phyloP scores from a whole-genome alignment of 805 yeast genomes.

The Saturnispora gosingensis region DNA sequence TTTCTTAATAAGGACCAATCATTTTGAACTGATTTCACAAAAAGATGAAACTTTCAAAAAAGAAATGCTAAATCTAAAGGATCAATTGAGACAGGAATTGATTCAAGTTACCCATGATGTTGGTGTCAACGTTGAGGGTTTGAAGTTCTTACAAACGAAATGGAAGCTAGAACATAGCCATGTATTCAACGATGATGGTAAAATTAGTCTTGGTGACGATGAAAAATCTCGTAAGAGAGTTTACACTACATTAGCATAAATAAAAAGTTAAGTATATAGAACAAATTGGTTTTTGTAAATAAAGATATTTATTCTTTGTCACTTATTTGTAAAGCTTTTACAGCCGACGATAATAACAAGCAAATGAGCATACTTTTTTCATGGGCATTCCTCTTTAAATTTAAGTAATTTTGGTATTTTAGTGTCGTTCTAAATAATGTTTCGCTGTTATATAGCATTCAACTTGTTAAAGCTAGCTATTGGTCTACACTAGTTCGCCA shows the following conservation, averaged over 20 bases:
- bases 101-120: conserved; percentile 44
- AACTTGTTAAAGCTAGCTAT: no score
- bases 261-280: neutral
- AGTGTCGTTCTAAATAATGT: no score
- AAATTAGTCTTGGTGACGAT: conserved; percentile 32
- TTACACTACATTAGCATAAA: conserved; percentile 32
- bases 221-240: conserved; percentile 57
- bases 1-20: conserved; percentile 63
- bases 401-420: no score
- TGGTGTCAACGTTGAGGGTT: conserved; percentile 80
- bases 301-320: neutral
- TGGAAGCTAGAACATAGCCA: conserved; percentile 72
- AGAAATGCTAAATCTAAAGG: conserved; percentile 55
- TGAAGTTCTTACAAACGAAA: conserved; percentile 61
- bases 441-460: no score
- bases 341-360: no score
- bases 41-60: conserved; percentile 54
- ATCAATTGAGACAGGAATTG: conserved; percentile 50
- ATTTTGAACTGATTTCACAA: conserved; percentile 68
- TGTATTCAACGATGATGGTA: conserved; percentile 63
- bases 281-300: neutral
- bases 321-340: no score
- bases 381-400: no score
- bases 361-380: no score
- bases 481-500: neutral